Evolutionary conservation across 1,139 yeast genomes (phyloP), one percentile per base, ranked within the genome.

Genomic region (Suhomyces chickasaworum): DNA sequence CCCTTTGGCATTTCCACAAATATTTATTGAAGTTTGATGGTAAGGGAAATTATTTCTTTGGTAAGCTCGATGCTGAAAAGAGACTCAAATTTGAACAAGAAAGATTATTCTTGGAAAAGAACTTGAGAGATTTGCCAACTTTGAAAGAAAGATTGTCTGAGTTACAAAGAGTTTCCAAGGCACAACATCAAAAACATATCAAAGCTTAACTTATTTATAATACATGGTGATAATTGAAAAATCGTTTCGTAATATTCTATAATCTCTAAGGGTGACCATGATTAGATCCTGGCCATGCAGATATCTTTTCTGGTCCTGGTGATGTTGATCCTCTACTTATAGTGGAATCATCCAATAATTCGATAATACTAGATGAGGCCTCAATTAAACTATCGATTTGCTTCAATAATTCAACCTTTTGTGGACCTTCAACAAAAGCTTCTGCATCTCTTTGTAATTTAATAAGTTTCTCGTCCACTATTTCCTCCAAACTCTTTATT

Each of bases 1-100:
- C 95, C 10, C 71, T 91, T 54, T 91, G 97, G 97, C 89, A 87
- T 65, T 91, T 89, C 73, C 98, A 91, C 65, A 82, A 85, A 52
- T 78, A 80, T 58, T 79, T 91, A 50, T 73, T 91, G 53, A 91
- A 89, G 64, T 89, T 90, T 62, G 93, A 86, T 60, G 95, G 95
- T 15, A 82, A 84, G 59, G 95, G 95, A 2, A 83, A 84, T 4
- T 88, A 86, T 59, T 75, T 74, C 48, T 88, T 86, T 63, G 86
- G 86, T 7, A 73, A 77, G 52, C 75, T 88, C 43, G 82, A 87
- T 64, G 89, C 95, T 18, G 78, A 78, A 36, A 78, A 80, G 61
- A 76, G 95, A 56, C 74, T 88, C 53, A 72, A 75, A 49, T 77
- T 84, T 54, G 95, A 86, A 59, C 87, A 84, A 58, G 95, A 86